Conservation (phyloP, 2,329 filamentous ascomycete genomes). For the Celoporthe dispersa region DNA sequence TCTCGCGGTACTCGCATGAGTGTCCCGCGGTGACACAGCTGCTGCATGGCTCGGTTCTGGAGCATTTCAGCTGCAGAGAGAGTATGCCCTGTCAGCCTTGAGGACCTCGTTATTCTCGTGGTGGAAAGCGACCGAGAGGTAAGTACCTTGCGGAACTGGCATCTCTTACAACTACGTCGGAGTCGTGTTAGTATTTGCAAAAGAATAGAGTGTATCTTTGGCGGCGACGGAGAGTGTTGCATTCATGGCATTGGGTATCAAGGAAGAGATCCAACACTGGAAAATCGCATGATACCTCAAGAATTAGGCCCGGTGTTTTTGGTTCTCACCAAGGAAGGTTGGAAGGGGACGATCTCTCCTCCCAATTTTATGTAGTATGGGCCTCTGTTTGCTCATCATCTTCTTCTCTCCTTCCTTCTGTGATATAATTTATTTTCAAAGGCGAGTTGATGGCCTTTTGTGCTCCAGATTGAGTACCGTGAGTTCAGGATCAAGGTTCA, state of each 20-base stretch:
- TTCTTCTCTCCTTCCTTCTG: background rate
- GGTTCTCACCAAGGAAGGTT: background rate
- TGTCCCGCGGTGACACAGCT: slow-evolving; percentile 21
- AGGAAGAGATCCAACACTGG: no score
- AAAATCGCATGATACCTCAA: background rate
- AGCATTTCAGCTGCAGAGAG: slow-evolving; percentile 27
- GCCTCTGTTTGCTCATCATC: background rate
- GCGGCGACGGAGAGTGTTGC: background rate
- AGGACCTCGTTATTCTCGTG: background rate
- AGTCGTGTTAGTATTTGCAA: background rate
- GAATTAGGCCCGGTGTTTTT: no score
- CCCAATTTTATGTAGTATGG: background rate
- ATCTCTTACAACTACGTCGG: slow-evolving; percentile 17
- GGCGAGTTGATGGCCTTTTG: background rate
- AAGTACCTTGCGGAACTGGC: slow-evolving; percentile 21
- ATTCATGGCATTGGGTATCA: no score
- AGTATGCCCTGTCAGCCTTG: background rate
- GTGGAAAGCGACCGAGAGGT: background rate
- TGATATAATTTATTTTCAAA: background rate
- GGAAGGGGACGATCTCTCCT: background rate
- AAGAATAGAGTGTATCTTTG: background rate
- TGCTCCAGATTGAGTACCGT: background rate
- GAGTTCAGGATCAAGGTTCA: background rate
- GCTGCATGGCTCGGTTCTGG: slow-evolving; percentile 29
- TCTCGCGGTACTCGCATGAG: slow-evolving; percentile 30